Evolutionary conservation across 169 alveolate species (phyloP), one percentile per base, ranked within the genome.

Genomic region (Eimeria maxima): DNA sequence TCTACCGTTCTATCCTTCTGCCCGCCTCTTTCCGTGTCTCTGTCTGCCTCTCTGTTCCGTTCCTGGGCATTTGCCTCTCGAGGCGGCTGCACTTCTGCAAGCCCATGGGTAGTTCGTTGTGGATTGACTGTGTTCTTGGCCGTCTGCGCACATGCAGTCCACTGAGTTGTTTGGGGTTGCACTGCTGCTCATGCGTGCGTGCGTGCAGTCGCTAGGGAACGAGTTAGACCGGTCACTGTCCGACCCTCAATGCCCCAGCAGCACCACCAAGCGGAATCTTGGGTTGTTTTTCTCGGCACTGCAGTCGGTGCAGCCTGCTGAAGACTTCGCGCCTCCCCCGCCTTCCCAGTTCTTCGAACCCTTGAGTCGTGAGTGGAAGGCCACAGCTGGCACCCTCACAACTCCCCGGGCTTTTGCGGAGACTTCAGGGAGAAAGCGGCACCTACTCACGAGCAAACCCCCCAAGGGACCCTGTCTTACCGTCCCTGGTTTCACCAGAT

Each of bases 241-340:
- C 60, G 92, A 84, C 29, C 76, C 92, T 0, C 38, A 60, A 22
- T 84, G 92, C 74, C 78, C 92, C 2, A 84, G 78, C 92, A 44
- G 60, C 50, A 55, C 76, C 6, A 18, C 50, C 24, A 84, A 84
- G 57, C 55, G 92, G 5, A 84, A 29, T 10, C 27, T 90, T 50
- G 71, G 69, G 83, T 81, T 90, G 18, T 90, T 90, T 42, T 90
- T 90, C 81, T 73, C 95, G 22, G 95, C 90, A 7, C 13, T 90
- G n/a, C 95, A 90, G 63, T 24, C 90, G 3, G 76, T 90, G 38
- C 90, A 80, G 57, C 95, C 95, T 18, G 86, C 95, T 29, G 63
- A 90, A 55, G 92, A 84, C 44, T 84, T 55, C 57, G 55, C 76
- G 81, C 81, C 81, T 33, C 69, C 95, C 8, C 89, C 95, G 38